These are phyloP conservation scores for Cryptococcus deneoformans DNA, from an alignment of 1,284 basidiomycete species.

Conservation along the genomic window DNA sequence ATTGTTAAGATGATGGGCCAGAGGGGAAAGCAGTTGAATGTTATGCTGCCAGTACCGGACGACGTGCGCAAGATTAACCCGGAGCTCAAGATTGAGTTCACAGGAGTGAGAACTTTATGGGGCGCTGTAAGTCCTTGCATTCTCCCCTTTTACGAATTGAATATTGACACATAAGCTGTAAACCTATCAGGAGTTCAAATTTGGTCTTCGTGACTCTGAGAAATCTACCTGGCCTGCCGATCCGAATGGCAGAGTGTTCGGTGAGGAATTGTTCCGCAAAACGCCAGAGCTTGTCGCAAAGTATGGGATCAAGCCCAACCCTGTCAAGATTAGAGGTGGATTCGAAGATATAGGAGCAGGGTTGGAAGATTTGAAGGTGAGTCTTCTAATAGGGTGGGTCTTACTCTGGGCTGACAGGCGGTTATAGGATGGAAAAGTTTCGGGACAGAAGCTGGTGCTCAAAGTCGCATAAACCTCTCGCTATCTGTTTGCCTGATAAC, in stretches of 20 bases:
- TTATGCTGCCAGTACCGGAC: constrained; percentile 23
- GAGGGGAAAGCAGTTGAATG: constrained; percentile 27
- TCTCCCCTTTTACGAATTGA: background rate
- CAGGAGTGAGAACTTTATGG: constrained; percentile 35
- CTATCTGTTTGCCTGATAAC: too few species aligned
- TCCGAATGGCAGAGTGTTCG: constrained; percentile 22
- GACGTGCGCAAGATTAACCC: constrained; percentile 11
- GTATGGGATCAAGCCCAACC: constrained; percentile 29
- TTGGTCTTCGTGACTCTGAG: constrained; percentile 19
- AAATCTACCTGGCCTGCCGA: constrained; percentile 19
- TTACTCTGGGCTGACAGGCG: too few species aligned
- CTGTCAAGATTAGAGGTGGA: constrained; percentile 24
- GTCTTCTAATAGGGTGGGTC: background rate
- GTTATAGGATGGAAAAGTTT: too few species aligned
- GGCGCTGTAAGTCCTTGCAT: constrained; percentile 20
- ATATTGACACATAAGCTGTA: background rate
- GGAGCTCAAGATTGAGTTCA: constrained; percentile 28
- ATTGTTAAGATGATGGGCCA: constrained; percentile 17
- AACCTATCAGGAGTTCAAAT: constrained; percentile 26
- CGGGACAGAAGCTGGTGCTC: too few species aligned
- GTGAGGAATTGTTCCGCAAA: constrained; percentile 18
- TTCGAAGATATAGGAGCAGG: constrained; percentile 30
- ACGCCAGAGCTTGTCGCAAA: constrained; percentile 24
- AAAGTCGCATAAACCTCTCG: too few species aligned
- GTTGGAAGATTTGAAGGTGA: constrained; percentile 26